Base-by-base conservation (phyloP, 306 rosid species). In the Cicer pinnatifidum region DNA sequence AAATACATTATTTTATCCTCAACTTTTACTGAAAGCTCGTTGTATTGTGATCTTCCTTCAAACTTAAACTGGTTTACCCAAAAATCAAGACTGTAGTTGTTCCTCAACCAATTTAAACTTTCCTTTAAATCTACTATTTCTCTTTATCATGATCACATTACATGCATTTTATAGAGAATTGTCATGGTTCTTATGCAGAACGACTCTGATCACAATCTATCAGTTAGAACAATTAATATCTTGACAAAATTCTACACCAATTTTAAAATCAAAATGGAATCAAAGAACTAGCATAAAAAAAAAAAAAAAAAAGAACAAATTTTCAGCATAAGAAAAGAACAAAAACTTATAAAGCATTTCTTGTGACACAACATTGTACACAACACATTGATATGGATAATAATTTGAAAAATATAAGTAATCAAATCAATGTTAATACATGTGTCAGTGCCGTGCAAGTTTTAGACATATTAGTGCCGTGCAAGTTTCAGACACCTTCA, bases 51-150 rank as follows among this genome's bases (percentile, higher is more conserved):
- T 60, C 44, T 43, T 35, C 4, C 52, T 61, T 28, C 10, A 74
- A 58, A 54, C 28, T 60, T 61, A 69, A 66, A 43, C 12, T 3
- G 54, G 2, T 47, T 41, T 47, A 19, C 19, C 57, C 9, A 40
- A 37, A 45, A 54, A 40, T 8, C 17, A 71, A 76, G 35, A 44
- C 60, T 62, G 9, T 23, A 35, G 39, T 16, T 11, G 37, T 43
- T 62, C 61, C 71, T 60, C 73, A 11, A 16, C 60, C 20, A 63
- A 39, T 70, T 70, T 81, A 74, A 75, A 54, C 33, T 39, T 53
- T 16, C 45, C 38, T 8, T 48, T 65, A 47, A 74, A 75, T 69
- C 63, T 52, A 16, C 23, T n/a, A 44, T 33, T 43, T 9, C n/a
- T 45, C 53, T 51, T 8, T 28, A 75, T 46, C 69, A 59, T 37